phyloP scores from a whole-genome alignment of 1,139 yeast genomes.

The Saccharomycopsis phalli region DNA sequence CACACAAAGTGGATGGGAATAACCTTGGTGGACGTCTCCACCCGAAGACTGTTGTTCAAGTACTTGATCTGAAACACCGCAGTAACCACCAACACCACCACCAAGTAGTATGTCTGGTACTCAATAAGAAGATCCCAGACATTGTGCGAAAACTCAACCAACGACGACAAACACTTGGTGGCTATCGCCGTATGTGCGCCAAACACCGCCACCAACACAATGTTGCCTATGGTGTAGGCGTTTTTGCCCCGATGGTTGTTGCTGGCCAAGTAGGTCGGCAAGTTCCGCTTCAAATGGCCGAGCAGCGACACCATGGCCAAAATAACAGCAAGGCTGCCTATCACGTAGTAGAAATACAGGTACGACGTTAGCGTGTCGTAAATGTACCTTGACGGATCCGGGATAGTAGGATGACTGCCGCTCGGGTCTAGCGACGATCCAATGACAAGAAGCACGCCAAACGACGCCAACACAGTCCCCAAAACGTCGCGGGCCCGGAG shows the following conservation, averaged over 20 bases:
- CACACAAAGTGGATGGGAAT: constrained; percentile 28
- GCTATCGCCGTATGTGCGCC: constrained; percentile 27
- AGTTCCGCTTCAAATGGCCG: neutral
- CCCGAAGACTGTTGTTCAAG: constrained; percentile 24
- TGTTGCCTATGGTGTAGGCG: constrained; percentile 20
- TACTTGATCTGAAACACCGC: constrained; percentile 25
- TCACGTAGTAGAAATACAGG: constrained; percentile 21
- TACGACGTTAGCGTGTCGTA: constrained; percentile 22
- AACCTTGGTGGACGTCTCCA: constrained; percentile 26
- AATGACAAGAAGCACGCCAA: constrained; percentile 25
- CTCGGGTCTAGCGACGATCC: constrained; percentile 20
- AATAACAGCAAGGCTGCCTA: constrained; percentile 15
- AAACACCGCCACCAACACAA: constrained; percentile 24
- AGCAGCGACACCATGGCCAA: constrained; percentile 15
- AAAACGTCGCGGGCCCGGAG: constrained; percentile 22
- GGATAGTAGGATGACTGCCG: neutral
- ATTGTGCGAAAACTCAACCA: constrained; percentile 22
- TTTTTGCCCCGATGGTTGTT: neutral
- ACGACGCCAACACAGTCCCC: constrained; percentile 25
- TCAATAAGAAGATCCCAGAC: constrained; percentile 15
- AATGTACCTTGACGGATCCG: constrained; percentile 23
- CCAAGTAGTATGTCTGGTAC: constrained; percentile 22
- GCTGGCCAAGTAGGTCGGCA: neutral
- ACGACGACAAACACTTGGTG: constrained; percentile 25
- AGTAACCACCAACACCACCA: constrained; percentile 24